Evolutionary conservation across 1,284 basidiomycete genomes (phyloP).

Genomic region (Melampsora americana): DNA sequence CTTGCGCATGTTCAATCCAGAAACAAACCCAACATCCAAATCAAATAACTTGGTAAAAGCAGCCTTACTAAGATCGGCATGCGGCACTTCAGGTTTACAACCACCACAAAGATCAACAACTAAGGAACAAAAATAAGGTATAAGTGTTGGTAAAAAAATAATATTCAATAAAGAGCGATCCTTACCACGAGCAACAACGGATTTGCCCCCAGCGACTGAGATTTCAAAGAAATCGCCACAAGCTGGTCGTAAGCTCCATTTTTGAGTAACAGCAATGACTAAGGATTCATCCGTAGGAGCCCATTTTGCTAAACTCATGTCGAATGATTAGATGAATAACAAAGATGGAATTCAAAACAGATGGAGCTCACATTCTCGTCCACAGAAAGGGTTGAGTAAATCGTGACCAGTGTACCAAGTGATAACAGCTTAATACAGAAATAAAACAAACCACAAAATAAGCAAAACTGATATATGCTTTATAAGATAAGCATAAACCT

Average conservation of each 20-base stretch:
- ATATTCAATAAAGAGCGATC: background rate
- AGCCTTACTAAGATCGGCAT: constrained; percentile 48
- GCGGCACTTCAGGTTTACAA: constrained; percentile 47
- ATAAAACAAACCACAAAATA: background rate
- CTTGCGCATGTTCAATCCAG: constrained; percentile 33
- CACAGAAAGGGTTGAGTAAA: constrained; percentile 49
- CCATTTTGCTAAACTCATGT: constrained; percentile 45
- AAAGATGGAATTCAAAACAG: background rate
- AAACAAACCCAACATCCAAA: constrained; percentile 47
- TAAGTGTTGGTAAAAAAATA: constrained; percentile 4
- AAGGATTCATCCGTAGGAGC: constrained; percentile 49
- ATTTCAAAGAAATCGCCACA: constrained; percentile 39
- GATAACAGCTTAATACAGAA: constrained; percentile 40
- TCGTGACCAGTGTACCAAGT: constrained; percentile 49
- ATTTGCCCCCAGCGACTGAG: constrained; percentile 35
- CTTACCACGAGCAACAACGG: constrained; percentile 46
- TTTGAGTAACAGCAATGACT: constrained; percentile 49
- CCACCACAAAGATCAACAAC: constrained; percentile 49
- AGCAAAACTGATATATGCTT: background rate
- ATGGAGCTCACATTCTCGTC: constrained; percentile 33
- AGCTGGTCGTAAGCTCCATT: constrained; percentile 44
- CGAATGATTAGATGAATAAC: background rate
- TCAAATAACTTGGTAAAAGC: constrained; percentile 48
- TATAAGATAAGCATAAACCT: background rate
- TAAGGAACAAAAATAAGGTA: background rate